Evolutionary conservation across 495 filamentous ascomycete species (phyloP).

Genomic region (Hypoxylon subgilvum): DNA sequence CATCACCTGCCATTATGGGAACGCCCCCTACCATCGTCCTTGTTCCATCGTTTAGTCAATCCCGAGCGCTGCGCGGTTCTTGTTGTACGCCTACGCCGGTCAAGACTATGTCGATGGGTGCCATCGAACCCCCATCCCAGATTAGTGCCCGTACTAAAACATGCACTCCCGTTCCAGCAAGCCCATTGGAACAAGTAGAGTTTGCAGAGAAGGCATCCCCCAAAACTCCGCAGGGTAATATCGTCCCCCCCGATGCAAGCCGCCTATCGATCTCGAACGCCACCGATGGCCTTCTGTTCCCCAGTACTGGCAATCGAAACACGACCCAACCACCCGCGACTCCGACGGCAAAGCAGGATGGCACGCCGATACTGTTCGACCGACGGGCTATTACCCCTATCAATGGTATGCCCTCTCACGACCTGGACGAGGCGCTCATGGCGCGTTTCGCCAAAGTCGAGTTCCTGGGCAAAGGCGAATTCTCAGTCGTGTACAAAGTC

Average conservation of each 20-base stretch:
- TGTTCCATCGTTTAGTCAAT: conserved; percentile 46
- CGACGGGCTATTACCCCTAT: conserved; percentile 53
- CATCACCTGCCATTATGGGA: conserved; percentile 22
- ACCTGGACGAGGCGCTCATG: conserved; percentile 72
- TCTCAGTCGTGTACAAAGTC: conserved; percentile 89
- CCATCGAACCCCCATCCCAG: conserved; percentile 36
- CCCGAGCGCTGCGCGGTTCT: conserved; percentile 43
- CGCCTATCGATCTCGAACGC: conserved; percentile 73
- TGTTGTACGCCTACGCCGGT: conserved; percentile 46
- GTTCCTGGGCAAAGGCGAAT: conserved; percentile 83
- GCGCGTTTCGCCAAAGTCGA: conserved; percentile 78
- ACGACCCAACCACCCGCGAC: conserved; percentile 72
- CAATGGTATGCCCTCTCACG: conserved; percentile 44
- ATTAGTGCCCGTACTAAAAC: conserved; percentile 52
- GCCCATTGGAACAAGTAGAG: conserved; percentile 56
- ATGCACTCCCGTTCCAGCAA: conserved; percentile 53
- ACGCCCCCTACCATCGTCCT: conserved; percentile 22
- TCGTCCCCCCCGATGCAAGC: conserved; percentile 81
- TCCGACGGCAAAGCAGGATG: conserved; percentile 72
- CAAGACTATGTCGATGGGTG: conserved; percentile 37
- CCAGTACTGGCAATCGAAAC: conserved; percentile 36
- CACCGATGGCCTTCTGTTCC: conserved; percentile 47
- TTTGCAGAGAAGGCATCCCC: conserved; percentile 65
- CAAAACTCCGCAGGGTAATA: conserved; percentile 76
- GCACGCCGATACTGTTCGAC: conserved; percentile 21